phyloP scores from a whole-genome alignment of 108 stramenopile genomes.

The Conticribra guillardii region DNA sequence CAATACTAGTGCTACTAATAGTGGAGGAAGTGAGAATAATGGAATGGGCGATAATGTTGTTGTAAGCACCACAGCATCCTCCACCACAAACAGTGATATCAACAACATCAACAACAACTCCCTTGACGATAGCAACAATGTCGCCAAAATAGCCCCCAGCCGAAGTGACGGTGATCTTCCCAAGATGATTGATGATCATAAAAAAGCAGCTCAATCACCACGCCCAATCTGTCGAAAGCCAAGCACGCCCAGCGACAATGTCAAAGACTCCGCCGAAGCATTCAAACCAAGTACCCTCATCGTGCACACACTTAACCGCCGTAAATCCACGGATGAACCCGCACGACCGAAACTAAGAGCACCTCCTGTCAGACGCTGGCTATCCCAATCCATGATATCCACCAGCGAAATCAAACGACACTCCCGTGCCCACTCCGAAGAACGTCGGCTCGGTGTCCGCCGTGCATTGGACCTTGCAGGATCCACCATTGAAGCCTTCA shows the following conservation, averaged over 20 bases:
- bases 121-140: neutral
- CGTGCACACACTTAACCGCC: neutral
- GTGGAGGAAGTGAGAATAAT: no score
- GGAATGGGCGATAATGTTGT: no score
- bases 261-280: neutral
- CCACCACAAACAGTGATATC: neutral
- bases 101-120: neutral
- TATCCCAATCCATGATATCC: constrained; percentile 4
- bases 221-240: neutral
- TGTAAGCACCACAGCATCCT: neutral
- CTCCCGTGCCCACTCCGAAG: constrained; percentile 6
- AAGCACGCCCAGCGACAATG: no score
- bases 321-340: neutral
- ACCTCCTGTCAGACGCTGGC: neutral
- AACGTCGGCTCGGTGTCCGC: constrained; percentile 63
- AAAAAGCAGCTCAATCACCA: neutral
- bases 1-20: no score
- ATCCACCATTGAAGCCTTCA: constrained; percentile 63
- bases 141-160: neutral
- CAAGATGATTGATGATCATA: neutral
- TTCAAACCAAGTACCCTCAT: neutral
- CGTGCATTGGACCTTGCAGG: constrained; percentile 80
- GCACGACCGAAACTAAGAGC: neutral
- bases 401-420: neutral
- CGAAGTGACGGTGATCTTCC: neutral